phyloP scores from a whole-genome alignment of 164 flowering plant species.

The Hamamelis virginiana region DNA sequence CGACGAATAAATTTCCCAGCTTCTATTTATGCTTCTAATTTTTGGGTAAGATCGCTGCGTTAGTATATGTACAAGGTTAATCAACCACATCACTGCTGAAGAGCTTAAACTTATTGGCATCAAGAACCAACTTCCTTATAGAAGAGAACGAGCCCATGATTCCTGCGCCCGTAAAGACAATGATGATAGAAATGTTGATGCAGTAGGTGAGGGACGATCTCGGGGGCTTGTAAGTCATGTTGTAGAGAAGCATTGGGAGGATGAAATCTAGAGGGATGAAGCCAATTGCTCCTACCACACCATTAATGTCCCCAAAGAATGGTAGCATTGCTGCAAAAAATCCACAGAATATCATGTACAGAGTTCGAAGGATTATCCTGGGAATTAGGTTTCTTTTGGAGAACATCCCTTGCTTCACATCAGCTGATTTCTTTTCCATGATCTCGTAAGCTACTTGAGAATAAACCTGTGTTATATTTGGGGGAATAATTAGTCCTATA shows the following conservation, averaged over 20 bases:
- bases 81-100: slow-evolving; percentile 73
- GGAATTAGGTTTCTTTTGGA: slow-evolving; percentile 82
- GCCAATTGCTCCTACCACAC: slow-evolving; percentile 85
- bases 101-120: slow-evolving; percentile 80
- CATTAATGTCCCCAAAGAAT: slow-evolving; percentile 93
- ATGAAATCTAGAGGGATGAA: slow-evolving; percentile 94
- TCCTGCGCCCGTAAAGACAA: slow-evolving; percentile 73
- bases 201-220: slow-evolving; percentile 50
- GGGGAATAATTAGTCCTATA: no score
- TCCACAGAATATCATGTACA: slow-evolving; percentile 77
- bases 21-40: no score
- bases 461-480: slow-evolving; percentile 58
- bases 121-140: slow-evolving; percentile 69
- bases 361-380: slow-evolving; percentile 64
- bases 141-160: slow-evolving; percentile 85
- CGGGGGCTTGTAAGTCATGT: slow-evolving; percentile 77
- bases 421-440: slow-evolving; percentile 87
- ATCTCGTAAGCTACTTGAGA: slow-evolving; percentile 99
- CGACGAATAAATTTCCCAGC: no score
- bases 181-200: slow-evolving; percentile 65
- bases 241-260: slow-evolving; percentile 93
- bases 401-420: slow-evolving; percentile 76
- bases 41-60: no score
- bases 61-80: slow-evolving; percentile 15
- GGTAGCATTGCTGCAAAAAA: slow-evolving; percentile 97